These are phyloP conservation scores for Boletus pseudopeckii DNA, from an alignment of 768 basidiomycete species.

Conservation along the genomic window DNA sequence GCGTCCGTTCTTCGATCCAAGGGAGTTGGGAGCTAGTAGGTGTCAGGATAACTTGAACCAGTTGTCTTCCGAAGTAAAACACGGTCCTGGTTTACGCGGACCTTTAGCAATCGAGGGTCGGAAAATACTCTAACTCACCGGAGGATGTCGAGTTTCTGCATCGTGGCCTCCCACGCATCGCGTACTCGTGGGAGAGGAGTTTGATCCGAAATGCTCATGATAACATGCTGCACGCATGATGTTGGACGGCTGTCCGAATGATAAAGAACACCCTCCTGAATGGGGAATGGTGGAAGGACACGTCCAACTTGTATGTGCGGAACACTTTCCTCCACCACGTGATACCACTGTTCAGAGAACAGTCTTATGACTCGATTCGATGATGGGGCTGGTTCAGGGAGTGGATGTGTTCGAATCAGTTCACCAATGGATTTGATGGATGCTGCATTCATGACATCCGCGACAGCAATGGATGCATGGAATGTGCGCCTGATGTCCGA, in stretches of 20 bases:
- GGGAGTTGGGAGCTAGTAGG: slow-evolving; percentile 8
- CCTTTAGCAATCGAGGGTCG: neutral
- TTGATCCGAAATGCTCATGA: slow-evolving; percentile 29
- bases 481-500: slow-evolving; percentile 22
- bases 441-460: slow-evolving; percentile 30
- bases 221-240: slow-evolving; percentile 45
- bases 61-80: slow-evolving; percentile 28
- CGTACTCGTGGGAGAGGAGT: slow-evolving; percentile 24
- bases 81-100: slow-evolving; percentile 23
- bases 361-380: neutral
- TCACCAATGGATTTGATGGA: slow-evolving; percentile 20
- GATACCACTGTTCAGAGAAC: slow-evolving; percentile 21
- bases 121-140: slow-evolving; percentile 16
- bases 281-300: slow-evolving; percentile 42
- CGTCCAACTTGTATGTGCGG: slow-evolving; percentile 6
- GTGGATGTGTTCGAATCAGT: slow-evolving; percentile 8
- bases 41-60: slow-evolving; percentile 29
- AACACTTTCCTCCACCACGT: slow-evolving; percentile 3
- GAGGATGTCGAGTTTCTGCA: slow-evolving; percentile 26
- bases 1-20: slow-evolving; percentile 15
- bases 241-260: slow-evolving; percentile 36
- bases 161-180: slow-evolving; percentile 34
- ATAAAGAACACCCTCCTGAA: slow-evolving; percentile 47
- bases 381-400: neutral
- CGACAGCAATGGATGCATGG: slow-evolving; percentile 18